These are phyloP conservation scores for Psilocybe cyanescens DNA, from an alignment of 768 basidiomycete species.

Conservation along the genomic window DNA sequence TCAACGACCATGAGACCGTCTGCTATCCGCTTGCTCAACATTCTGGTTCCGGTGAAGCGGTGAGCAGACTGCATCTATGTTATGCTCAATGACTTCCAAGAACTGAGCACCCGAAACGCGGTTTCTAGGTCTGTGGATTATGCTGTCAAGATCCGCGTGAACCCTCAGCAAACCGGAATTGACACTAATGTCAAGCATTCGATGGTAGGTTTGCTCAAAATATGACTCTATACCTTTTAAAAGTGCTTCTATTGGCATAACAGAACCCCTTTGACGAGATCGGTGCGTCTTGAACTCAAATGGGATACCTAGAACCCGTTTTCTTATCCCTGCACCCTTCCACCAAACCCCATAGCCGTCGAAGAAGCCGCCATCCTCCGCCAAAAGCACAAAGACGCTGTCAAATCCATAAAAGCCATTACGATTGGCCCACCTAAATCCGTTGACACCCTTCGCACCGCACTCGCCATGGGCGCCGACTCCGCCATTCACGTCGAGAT, in stretches of 20 bases:
- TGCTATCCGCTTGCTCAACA: slow-evolving; percentile 15
- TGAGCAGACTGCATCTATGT: not conserved
- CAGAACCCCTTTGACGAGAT: slow-evolving; percentile 99
- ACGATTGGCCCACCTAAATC: slow-evolving; percentile 95
- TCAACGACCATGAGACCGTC: slow-evolving; percentile 15
- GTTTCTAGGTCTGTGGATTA: slow-evolving; percentile 87
- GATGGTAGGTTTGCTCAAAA: slow-evolving; percentile 67
- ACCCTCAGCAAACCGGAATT: slow-evolving; percentile 91
- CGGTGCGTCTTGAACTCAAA: slow-evolving; percentile 50
- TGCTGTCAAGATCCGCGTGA: slow-evolving; percentile 98
- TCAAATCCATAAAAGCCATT: slow-evolving; percentile 88
- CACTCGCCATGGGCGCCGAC: slow-evolving; percentile 98
- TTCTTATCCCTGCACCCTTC: not conserved
- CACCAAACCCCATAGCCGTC: slow-evolving; percentile 60
- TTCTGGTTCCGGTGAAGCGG: slow-evolving; percentile 18
- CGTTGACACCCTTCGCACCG: slow-evolving; percentile 89
- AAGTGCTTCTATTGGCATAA: not conserved
- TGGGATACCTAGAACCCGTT: not conserved
- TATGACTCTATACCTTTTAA: not conserved
- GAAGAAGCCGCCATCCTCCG: slow-evolving; percentile 98
- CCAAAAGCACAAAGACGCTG: slow-evolving; percentile 73
- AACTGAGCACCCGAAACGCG: not conserved
- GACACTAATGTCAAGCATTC: slow-evolving; percentile 99
- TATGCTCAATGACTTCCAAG: not conserved
- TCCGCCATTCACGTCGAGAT: slow-evolving; percentile 88